A percentile compares a stretch with the other conserved stretches of the same genome.
Conservation (phyloP, 2,329 filamentous ascomycete genomes). For the Lachnellula suecica region DNA sequence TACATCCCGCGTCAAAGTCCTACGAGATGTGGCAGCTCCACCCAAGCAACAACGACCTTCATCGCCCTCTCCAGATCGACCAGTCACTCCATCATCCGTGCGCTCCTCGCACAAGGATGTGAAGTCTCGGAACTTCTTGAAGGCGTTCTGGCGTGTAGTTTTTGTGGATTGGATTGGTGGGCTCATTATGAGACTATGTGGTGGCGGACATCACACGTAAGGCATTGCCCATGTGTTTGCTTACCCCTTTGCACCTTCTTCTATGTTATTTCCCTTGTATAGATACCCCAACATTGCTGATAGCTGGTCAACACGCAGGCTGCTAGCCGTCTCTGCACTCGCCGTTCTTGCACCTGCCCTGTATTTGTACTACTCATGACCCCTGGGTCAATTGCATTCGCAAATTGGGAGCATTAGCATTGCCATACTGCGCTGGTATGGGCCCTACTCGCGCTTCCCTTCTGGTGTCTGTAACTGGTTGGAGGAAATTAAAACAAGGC, state of each 20-base stretch:
- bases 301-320: constrained; percentile 23
- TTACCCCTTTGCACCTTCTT: background rate
- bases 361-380: constrained; percentile 19
- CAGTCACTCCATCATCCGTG: constrained; percentile 29
- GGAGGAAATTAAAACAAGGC: too few species aligned
- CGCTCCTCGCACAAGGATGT: constrained; percentile 24
- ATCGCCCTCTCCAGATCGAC: constrained; percentile 21
- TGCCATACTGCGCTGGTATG: too few species aligned
- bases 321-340: constrained; percentile 24
- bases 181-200: constrained; percentile 28
- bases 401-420: background rate
- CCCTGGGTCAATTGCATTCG: background rate
- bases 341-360: constrained; percentile 24
- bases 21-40: too few species aligned
- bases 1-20: constrained; percentile 23
- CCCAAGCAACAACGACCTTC: constrained; percentile 18
- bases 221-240: constrained; percentile 9
- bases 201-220: constrained; percentile 30
- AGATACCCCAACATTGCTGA: constrained; percentile 21
- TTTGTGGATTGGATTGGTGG: constrained; percentile 38
- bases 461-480: too few species aligned
- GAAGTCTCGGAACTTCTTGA: constrained; percentile 28
- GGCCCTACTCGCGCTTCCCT: too few species aligned
- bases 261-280: background rate
- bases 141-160: constrained; percentile 33